A percentile compares a stretch with the other conserved stretches of the same genome.
phyloP scores from a whole-genome alignment of 257 asterid species.

The Gardenia jasminoides region DNA sequence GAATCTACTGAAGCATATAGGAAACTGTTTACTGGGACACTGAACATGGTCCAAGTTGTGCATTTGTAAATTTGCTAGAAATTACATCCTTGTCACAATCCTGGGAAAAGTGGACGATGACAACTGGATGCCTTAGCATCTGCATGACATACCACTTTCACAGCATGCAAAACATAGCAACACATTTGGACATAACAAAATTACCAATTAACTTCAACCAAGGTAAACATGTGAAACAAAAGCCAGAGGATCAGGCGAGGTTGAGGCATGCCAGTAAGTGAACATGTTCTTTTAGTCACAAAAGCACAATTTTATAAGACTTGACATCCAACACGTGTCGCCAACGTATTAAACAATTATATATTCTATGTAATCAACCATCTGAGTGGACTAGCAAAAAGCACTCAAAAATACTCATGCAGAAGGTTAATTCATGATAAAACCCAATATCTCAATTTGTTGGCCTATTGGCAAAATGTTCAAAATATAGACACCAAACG shows the following conservation, averaged over 20 bases:
- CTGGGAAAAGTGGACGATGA: not conserved
- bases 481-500: not conserved
- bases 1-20: not conserved
- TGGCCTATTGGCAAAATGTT: not conserved
- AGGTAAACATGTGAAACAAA: not conserved
- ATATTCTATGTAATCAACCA: not conserved
- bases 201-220: not conserved
- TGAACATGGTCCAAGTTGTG: not conserved
- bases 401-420: not conserved
- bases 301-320: not conserved
- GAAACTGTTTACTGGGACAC: not conserved
- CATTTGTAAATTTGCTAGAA: not conserved
- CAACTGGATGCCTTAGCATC: not conserved
- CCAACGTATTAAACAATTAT: not conserved
- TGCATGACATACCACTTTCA: not conserved
- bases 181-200: not conserved
- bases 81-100: not conserved
- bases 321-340: not conserved
- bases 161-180: not conserved
- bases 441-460: not conserved
- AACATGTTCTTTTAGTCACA: not conserved
- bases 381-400: not conserved
- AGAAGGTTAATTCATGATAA: not conserved
- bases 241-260: not conserved
- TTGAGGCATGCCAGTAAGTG: not conserved